Conservation (phyloP, 2,329 filamentous ascomycete species). For the Penicillium brevicompactum region DNA sequence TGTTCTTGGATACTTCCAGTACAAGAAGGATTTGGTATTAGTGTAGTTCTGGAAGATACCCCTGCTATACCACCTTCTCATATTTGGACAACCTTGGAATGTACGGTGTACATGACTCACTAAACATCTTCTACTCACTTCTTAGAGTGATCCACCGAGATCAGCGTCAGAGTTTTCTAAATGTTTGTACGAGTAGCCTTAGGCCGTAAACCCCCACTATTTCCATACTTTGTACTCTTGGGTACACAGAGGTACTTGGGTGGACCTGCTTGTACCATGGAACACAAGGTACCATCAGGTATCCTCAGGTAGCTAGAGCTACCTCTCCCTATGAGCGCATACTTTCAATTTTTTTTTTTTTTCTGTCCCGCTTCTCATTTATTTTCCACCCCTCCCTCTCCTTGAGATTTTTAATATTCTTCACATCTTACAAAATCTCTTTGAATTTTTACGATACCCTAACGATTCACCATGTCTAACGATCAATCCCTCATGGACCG, state of each 20-base stretch:
- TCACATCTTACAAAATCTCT: not conserved
- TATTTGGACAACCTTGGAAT: too few relatives aligned
- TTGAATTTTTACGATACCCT: slow-evolving; percentile 2
- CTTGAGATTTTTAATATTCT: slow-evolving; percentile 1
- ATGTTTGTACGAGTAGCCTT: slow-evolving; percentile 2
- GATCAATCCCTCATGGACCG: slow-evolving; percentile 39
- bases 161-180: slow-evolving; percentile 15
- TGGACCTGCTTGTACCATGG: not conserved
- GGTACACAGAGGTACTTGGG: slow-evolving; percentile 8
- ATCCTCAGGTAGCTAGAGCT: slow-evolving; percentile 15
- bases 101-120: too few relatives aligned
- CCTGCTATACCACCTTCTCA: too few relatives aligned
- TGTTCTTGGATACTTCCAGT: too few relatives aligned
- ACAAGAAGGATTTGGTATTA: too few relatives aligned
- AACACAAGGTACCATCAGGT: slow-evolving; percentile 10
- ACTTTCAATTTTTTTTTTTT: slow-evolving; percentile 17
- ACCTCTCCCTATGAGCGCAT: slow-evolving; percentile 19
- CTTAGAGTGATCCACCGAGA: not conserved
- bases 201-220: slow-evolving; percentile 4
- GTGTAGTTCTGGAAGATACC: too few relatives aligned
- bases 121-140: too few relatives aligned
- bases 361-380: slow-evolving; percentile 4
- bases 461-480: slow-evolving; percentile 21
- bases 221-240: slow-evolving; percentile 3
- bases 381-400: slow-evolving; percentile 9